Evolutionary conservation across 164 flowering plant species (phyloP).

Genomic region (Vitis amurensis): DNA sequence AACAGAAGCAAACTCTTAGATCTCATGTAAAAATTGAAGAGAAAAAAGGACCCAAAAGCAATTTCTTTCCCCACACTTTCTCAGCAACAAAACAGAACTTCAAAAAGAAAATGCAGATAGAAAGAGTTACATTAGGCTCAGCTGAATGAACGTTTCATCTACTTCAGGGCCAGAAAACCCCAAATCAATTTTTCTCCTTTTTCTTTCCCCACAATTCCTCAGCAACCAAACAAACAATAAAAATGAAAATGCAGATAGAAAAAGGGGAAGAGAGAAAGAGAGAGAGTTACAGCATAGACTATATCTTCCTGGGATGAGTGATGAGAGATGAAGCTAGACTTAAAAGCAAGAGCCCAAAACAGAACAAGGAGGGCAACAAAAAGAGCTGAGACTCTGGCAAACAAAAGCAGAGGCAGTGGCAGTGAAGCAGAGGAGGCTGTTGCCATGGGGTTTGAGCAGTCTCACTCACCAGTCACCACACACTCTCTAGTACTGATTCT

Average conservation of each 20-base stretch:
- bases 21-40: background rate
- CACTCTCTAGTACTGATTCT: too few relatives aligned
- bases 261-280: constrained; percentile 8
- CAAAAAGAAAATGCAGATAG: too few relatives aligned
- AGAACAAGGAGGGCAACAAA: constrained; percentile 62
- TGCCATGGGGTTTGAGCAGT: constrained; percentile 2
- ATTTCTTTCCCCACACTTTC: background rate
- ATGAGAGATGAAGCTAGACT: constrained; percentile 59
- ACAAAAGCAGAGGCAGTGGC: constrained; percentile 37
- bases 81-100: background rate
- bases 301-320: constrained; percentile 48
- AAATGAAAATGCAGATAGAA: background rate
- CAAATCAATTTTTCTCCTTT: too few relatives aligned
- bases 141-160: too few relatives aligned
- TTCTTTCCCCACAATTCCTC: too few relatives aligned
- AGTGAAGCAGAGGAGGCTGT: constrained; percentile 25
- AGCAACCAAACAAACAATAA: too few relatives aligned
- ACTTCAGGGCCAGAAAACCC: too few relatives aligned
- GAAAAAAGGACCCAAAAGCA: constrained; percentile 1
- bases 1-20: too few relatives aligned
- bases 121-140: too few relatives aligned
- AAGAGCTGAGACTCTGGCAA: constrained; percentile 68
- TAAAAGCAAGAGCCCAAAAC: constrained; percentile 62
- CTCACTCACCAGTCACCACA: too few relatives aligned
- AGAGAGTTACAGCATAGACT: constrained; percentile 40